Base-by-base conservation (phyloP, 2,329 filamentous ascomycete genomes). In the Talaromyces sp. region DNA sequence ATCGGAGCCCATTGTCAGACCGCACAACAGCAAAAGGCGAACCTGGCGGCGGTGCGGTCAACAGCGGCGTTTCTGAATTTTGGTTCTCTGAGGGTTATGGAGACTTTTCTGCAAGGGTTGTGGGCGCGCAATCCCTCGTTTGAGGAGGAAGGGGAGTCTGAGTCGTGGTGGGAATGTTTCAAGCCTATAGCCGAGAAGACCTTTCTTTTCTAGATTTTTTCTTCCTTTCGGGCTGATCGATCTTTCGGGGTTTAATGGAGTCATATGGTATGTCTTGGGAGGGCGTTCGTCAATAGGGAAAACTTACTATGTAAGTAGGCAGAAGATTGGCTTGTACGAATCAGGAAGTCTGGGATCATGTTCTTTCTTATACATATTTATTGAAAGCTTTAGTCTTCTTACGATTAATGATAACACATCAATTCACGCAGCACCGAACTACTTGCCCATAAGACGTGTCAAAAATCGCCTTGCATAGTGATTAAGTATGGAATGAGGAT, bases 101-200 rank as follows among this genome's bases (percentile, higher is more conserved):
- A 66, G 31, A 56, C 37, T 48, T 66, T 66, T 42, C 40, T 66
- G 42, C 56, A 61, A 18, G 33, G 28, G 8, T 31, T 63, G 33
- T 63, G 62, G 62, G 50, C 31, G 40, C 58, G 57, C 14, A 23
- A 4, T 8, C 33, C 46, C 4, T 52, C 14, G 11, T 31, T 8
- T n/a, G 40, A 57, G 23, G 21, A 23, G 23, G 57, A 48, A 21
- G 8, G 28, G 18, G 42, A 39, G 23, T 23, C 33, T 11, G 56
- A 63, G 31, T 46, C 57, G 28, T 66, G 64, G 64, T 66, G 64
- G 64, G 55, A 63, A 28, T 64, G 56, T 59, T 66, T 66, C 39
- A 46, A 59, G 21, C 52, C 52, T 28, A 66, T 66, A 28, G 60
- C 64, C 6, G 58, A 60, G 18, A 58, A 61, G 54, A 54, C 64